phyloP scores from a whole-genome alignment of 192 early-diverging fungal species.

The Funneliformis mosseae region DNA sequence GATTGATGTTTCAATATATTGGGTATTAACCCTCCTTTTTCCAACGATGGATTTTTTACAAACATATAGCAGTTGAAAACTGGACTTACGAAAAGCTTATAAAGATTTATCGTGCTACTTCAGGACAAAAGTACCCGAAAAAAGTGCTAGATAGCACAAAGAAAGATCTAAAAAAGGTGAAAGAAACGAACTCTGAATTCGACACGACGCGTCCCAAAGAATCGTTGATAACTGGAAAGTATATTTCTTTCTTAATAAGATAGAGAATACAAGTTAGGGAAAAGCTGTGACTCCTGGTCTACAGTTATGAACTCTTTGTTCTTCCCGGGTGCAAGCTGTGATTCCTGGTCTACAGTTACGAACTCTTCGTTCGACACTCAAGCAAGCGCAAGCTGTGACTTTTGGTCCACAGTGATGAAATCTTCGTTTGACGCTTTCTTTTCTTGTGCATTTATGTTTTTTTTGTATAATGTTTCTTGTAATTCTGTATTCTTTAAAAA shows the following conservation, averaged over 20 bases:
- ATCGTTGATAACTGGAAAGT: slow-evolving; percentile 30
- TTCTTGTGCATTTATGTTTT: no score
- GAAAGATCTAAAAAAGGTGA: slow-evolving; percentile 3
- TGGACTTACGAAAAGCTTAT: slow-evolving; percentile 20
- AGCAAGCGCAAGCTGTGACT: no score
- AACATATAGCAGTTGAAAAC: slow-evolving; percentile 19
- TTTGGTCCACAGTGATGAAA: no score
- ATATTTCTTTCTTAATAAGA: slow-evolving; percentile 17
- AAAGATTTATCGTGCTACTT: slow-evolving; percentile 13
- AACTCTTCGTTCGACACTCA: slow-evolving; percentile 28
- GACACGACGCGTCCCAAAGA: slow-evolving; percentile 9
- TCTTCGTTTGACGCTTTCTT: no score
- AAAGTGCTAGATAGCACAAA: slow-evolving; percentile 28
- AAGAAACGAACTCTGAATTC: neutral
- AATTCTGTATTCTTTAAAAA: no score
- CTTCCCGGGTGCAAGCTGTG: slow-evolving; percentile 22
- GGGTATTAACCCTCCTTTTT: neutral
- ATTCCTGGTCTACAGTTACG: slow-evolving; percentile 29
- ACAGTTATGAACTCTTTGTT: slow-evolving; percentile 30
- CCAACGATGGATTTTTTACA: slow-evolving; percentile 26
- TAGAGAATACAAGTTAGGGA: slow-evolving; percentile 14
- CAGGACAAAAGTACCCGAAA: neutral
- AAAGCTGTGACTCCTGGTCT: slow-evolving; percentile 28
- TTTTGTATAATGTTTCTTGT: no score
- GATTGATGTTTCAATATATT: no score